A percentile compares a stretch with the other conserved stretches of the same genome.
Evolutionary conservation across 495 filamentous ascomycete genomes (phyloP).

Genomic region (Xylaria curta): DNA sequence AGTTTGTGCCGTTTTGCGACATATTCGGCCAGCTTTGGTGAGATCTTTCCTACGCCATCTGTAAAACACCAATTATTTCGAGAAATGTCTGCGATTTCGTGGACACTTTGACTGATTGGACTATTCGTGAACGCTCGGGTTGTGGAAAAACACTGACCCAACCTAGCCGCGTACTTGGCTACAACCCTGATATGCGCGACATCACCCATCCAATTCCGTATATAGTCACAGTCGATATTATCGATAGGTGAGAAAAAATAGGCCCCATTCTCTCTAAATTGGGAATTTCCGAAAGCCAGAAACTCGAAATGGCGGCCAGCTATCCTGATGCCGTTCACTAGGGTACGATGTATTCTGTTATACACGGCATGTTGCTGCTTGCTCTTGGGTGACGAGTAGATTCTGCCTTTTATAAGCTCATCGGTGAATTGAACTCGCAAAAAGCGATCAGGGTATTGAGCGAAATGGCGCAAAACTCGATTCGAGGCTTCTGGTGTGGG

Average conservation of each 20-base stretch:
- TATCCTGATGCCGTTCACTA: constrained; percentile 81
- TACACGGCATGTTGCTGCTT: constrained; percentile 72
- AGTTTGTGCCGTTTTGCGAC: constrained; percentile 69
- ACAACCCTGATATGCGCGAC: constrained; percentile 78
- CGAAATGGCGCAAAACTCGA: constrained; percentile 77
- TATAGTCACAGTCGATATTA: constrained; percentile 68
- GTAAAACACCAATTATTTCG: constrained; percentile 75
- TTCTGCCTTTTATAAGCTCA: constrained; percentile 63
- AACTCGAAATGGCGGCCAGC: constrained; percentile 86
- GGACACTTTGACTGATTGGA: constrained; percentile 42
- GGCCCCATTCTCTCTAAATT: constrained; percentile 89
- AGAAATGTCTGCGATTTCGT: constrained; percentile 67
- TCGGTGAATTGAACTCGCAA: constrained; percentile 92
- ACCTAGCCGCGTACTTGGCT: constrained; percentile 83
- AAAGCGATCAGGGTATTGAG: constrained; percentile 75
- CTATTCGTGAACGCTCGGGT: constrained; percentile 64
- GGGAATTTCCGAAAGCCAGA: constrained; percentile 93
- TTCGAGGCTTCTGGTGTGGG: constrained; percentile 88
- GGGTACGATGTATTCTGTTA: constrained; percentile 69
- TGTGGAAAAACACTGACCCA: constrained; percentile 96
- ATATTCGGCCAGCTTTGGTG: constrained; percentile 72
- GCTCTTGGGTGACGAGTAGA: constrained; percentile 53
- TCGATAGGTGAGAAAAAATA: constrained; percentile 81
- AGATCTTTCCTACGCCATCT: constrained; percentile 95
- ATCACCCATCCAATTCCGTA: constrained; percentile 90